Percentiles rank a stretch among this genome's conserved stretches.
Conservation (phyloP, 257 asterid genomes). For the Scutellaria galericulata region DNA sequence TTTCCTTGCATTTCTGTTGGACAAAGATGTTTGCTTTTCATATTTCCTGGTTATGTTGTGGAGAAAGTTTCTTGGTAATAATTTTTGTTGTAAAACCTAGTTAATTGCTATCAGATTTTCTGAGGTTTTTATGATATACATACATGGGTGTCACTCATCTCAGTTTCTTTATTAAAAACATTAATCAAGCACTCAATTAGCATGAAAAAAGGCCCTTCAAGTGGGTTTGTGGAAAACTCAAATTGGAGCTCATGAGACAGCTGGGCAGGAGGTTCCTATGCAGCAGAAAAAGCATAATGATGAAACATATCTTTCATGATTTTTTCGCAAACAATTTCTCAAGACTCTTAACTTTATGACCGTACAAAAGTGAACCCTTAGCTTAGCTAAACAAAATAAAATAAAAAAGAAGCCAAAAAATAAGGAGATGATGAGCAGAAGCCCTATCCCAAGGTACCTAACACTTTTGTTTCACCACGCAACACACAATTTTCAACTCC, state of each 20-base stretch:
- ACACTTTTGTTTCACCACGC: constrained; percentile 32
- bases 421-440: neutral
- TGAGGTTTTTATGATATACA: neutral
- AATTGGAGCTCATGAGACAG: neutral
- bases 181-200: neutral
- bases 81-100: neutral
- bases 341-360: constrained; percentile 4
- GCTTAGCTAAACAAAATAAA: neutral
- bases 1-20: constrained; percentile 12
- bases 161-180: no score
- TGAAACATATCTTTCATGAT: constrained; percentile 34
- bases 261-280: neutral
- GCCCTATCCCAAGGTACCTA: constrained; percentile 28
- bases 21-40: neutral
- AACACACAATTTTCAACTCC: constrained; percentile 32
- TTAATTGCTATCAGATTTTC: neutral
- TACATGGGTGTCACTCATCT: no score
- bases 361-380: constrained; percentile 24
- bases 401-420: neutral
- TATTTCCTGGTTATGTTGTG: neutral
- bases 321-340: neutral
- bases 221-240: neutral
- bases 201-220: neutral
- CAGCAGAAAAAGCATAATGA: constrained; percentile 17
- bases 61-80: neutral